phyloP scores from a whole-genome alignment of 2,329 filamentous ascomycete genomes.

The Thelonectria blattea region DNA sequence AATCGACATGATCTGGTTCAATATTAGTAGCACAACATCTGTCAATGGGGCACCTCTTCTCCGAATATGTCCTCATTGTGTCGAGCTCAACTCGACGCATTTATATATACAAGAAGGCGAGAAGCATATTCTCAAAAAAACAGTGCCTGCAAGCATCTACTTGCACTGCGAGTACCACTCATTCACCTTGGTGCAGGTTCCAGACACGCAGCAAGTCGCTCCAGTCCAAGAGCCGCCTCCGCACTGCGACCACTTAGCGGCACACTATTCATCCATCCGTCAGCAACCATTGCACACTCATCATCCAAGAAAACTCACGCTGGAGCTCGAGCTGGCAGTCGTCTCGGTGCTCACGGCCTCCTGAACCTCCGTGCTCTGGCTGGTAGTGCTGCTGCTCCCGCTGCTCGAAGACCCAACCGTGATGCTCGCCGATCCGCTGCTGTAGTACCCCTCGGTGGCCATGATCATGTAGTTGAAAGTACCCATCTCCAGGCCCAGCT shows the following conservation, averaged over 20 bases:
- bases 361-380: background rate
- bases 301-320: slow-evolving; percentile 12
- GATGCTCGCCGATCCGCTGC: slow-evolving; percentile 53
- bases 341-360: slow-evolving; percentile 6
- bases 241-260: slow-evolving; percentile 31
- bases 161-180: slow-evolving; percentile 36
- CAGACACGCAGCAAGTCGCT: slow-evolving; percentile 33
- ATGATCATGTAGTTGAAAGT: slow-evolving; percentile 59
- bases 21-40: background rate
- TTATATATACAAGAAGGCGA: slow-evolving; percentile 17
- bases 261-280: slow-evolving; percentile 25
- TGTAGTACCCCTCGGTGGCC: slow-evolving; percentile 59
- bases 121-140: background rate
- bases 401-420: slow-evolving; percentile 43
- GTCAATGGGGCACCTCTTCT: background rate
- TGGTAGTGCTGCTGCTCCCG: background rate
- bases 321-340: background rate
- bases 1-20: background rate
- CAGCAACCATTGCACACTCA: background rate
- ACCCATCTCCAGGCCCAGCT: slow-evolving; percentile 53
- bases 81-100: slow-evolving; percentile 13
- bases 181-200: slow-evolving; percentile 31
- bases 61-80: slow-evolving; percentile 1
- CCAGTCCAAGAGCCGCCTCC: slow-evolving; percentile 35
- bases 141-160: background rate